These are phyloP conservation scores for Diplodia corticola DNA, from an alignment of 2,329 filamentous ascomycete species.

Conservation along the genomic window DNA sequence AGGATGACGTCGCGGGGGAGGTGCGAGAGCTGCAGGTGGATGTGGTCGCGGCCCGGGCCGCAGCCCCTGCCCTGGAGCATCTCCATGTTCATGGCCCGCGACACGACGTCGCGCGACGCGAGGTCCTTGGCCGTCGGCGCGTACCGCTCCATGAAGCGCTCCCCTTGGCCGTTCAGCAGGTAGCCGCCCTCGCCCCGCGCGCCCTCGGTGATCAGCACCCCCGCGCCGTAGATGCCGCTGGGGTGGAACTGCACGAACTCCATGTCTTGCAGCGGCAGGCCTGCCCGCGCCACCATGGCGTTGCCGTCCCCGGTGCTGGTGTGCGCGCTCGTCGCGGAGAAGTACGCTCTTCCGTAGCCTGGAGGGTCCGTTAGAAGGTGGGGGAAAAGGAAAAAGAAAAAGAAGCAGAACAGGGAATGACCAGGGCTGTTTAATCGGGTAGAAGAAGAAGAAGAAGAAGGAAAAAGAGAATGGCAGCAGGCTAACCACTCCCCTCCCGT, in stretches of 20 bases:
- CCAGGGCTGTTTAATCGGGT: background rate
- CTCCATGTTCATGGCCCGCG: slow-evolving; percentile 52
- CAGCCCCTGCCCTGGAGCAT: slow-evolving; percentile 50
- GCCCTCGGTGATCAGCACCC: slow-evolving; percentile 53
- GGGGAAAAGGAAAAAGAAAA: no score
- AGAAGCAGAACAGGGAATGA: background rate
- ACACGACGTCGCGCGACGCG: slow-evolving; percentile 51
- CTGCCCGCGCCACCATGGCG: slow-evolving; percentile 52
- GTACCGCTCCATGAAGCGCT: slow-evolving; percentile 55
- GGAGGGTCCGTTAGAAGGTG: background rate
- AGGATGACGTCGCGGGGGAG: slow-evolving; percentile 49
- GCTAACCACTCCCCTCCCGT: background rate
- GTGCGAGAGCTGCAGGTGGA: slow-evolving; percentile 51
- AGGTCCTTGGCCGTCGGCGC: slow-evolving; percentile 54
- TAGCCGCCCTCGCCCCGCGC: slow-evolving; percentile 54
- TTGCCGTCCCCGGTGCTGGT: slow-evolving; percentile 54
- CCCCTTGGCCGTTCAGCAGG: slow-evolving; percentile 50
- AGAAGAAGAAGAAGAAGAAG: background rate
- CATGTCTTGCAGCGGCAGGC: slow-evolving; percentile 52
- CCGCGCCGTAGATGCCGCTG: slow-evolving; percentile 53
- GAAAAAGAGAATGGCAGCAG: no score
- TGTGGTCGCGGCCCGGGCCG: slow-evolving; percentile 50
- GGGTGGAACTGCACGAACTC: slow-evolving; percentile 56
- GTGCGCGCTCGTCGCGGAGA: slow-evolving; percentile 52
- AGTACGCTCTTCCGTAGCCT: slow-evolving; percentile 54